These are phyloP conservation scores for Stromatinia cepivora DNA, from an alignment of 2,329 filamentous ascomycete genomes.

Conservation along the genomic window DNA sequence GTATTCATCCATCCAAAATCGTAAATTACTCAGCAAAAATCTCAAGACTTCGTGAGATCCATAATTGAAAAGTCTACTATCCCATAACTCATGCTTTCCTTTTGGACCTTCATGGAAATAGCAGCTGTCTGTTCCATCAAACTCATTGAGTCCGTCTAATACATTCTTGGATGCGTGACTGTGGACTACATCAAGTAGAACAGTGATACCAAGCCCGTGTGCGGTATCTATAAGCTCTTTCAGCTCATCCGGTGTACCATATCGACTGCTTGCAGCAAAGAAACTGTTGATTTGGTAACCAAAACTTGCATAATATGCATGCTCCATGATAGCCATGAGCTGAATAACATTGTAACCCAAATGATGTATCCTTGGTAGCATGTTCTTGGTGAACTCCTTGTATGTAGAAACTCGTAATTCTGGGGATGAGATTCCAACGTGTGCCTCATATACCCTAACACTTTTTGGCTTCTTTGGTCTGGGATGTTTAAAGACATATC, in stretches of 20 bases:
- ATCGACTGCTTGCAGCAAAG: constrained; percentile 95
- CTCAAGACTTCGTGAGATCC: constrained; percentile 89
- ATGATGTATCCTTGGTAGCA: constrained; percentile 85
- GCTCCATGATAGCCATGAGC: constrained; percentile 98
- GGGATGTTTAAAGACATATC: constrained; percentile 80
- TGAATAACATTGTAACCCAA: constrained; percentile 98
- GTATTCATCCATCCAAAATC: constrained; percentile 99
- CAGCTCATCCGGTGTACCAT: constrained; percentile 88
- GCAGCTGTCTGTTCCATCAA: constrained; percentile 90
- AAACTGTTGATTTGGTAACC: constrained; percentile 99
- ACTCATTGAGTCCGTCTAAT: constrained; percentile 90
- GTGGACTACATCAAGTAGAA: constrained; percentile 93
- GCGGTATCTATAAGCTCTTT: constrained; percentile 97
- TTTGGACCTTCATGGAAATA: constrained; percentile 91
- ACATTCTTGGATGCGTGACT: constrained; percentile 98
- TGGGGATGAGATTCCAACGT: constrained; percentile 93
- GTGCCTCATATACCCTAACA: constrained; percentile 95
- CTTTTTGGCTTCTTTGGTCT: constrained; percentile 82
- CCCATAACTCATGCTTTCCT: constrained; percentile 91
- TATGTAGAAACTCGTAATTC: constrained; percentile 88
- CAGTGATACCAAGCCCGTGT: constrained; percentile 84
- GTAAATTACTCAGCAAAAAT: constrained; percentile 92
- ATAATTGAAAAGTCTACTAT: constrained; percentile 96
- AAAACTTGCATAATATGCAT: constrained; percentile 98
- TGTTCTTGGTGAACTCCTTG: constrained; percentile 93